Evolutionary conservation across 2,329 filamentous ascomycete species (phyloP).

Genomic region (Botrytis fragariae): DNA sequence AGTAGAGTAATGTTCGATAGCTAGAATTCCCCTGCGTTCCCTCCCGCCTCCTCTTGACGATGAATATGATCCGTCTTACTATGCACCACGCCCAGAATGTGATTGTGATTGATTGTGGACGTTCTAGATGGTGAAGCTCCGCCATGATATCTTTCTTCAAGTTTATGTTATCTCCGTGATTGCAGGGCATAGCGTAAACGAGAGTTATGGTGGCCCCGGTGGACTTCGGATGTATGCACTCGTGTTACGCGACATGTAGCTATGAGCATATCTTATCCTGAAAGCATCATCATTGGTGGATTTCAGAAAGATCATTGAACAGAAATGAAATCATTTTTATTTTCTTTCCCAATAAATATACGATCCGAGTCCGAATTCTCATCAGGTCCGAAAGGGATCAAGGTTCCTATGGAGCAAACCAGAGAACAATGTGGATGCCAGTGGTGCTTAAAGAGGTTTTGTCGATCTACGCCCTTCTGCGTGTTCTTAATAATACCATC

Average conservation of each 20-base stretch:
- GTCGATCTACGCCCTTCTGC: background rate
- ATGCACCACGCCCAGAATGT: slow-evolving; percentile 19
- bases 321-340: background rate
- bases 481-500: background rate
- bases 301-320: background rate
- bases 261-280: background rate
- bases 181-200: slow-evolving; percentile 6
- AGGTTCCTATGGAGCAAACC: background rate
- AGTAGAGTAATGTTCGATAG: background rate
- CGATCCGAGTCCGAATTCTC: background rate
- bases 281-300: background rate
- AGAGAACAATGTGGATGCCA: background rate
- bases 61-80: background rate
- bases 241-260: slow-evolving; percentile 19
- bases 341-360: background rate
- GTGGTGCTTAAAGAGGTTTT: background rate
- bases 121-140: slow-evolving; percentile 15
- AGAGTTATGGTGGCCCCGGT: background rate
- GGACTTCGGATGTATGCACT: slow-evolving; percentile 11
- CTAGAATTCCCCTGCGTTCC: background rate
- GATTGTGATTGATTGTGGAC: background rate
- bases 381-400: background rate
- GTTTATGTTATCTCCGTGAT: background rate
- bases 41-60: background rate
- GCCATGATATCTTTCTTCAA: slow-evolving; percentile 12